Conservation (phyloP, 2,329 filamentous ascomycete genomes). For the Penicillium brevicompactum region DNA sequence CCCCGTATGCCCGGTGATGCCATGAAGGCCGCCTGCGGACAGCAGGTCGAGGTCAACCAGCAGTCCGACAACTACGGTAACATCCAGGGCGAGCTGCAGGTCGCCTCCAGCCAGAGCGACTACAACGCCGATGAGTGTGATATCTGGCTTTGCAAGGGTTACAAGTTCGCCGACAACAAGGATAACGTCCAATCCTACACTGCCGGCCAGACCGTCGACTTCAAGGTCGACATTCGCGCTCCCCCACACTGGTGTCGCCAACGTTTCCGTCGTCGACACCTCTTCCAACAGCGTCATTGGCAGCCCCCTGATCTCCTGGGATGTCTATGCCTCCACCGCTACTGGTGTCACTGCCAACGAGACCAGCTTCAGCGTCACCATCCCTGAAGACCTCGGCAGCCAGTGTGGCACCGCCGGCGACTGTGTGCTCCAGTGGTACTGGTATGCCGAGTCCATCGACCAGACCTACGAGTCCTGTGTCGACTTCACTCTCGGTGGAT, state of each 20-base stretch:
- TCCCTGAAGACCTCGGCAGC: conserved; percentile 30
- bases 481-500: conserved; percentile 34
- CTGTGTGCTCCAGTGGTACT: conserved; percentile 41
- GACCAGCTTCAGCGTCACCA: conserved; percentile 34
- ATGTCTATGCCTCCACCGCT: conserved; percentile 33
- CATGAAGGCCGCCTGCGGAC: conserved; percentile 56
- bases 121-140: conserved; percentile 53
- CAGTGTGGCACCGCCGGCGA: conserved; percentile 31
- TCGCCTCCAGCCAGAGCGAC: conserved; percentile 50
- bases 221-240: conserved; percentile 50
- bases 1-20: conserved; percentile 55
- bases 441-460: conserved; percentile 35
- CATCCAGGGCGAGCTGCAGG: conserved; percentile 58
- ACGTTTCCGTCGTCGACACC: conserved; percentile 54
- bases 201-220: conserved; percentile 47
- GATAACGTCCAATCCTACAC: conserved; percentile 55
- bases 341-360: conserved; percentile 29
- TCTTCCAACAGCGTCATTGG: conserved; percentile 44
- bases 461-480: conserved; percentile 41
- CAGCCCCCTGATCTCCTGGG: conserved; percentile 35
- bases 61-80: conserved; percentile 58
- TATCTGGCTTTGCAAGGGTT: conserved; percentile 61
- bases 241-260: conserved; percentile 52
- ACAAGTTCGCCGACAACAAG: conserved; percentile 59
- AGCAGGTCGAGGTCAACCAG: conserved; percentile 58